phyloP scores from a whole-genome alignment of 2,329 filamentous ascomycete species.

The Cercospora canescens region DNA sequence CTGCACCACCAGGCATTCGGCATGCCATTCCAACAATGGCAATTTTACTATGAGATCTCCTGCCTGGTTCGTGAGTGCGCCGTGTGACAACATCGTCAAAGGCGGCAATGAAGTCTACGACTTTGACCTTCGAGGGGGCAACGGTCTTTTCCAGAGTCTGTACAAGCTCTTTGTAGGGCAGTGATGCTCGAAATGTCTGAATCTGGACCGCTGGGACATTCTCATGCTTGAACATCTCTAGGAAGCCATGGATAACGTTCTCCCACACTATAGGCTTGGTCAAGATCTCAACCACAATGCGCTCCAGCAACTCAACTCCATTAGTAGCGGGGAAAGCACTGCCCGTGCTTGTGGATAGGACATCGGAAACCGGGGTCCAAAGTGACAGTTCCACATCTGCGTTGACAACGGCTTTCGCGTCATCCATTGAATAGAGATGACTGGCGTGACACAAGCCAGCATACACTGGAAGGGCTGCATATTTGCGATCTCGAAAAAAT shows the following conservation, averaged over 20 bases:
- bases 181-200: slow-evolving; percentile 24
- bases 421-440: slow-evolving; percentile 27
- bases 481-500: slow-evolving; percentile 25
- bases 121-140: not conserved
- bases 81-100: not conserved
- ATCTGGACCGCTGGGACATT: slow-evolving; percentile 9
- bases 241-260: slow-evolving; percentile 29
- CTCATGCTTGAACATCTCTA: slow-evolving; percentile 7
- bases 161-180: slow-evolving; percentile 28
- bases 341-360: slow-evolving; percentile 38
- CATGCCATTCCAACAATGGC: slow-evolving; percentile 79
- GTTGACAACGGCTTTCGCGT: not conserved
- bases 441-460: slow-evolving; percentile 34
- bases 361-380: slow-evolving; percentile 27
- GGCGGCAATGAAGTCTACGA: slow-evolving; percentile 5
- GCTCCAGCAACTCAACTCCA: slow-evolving; percentile 24
- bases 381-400: not conserved
- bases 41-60: not conserved
- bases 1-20: slow-evolving; percentile 72
- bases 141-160: slow-evolving; percentile 9
- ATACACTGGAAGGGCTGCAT: slow-evolving; percentile 31
- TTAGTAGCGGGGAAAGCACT: slow-evolving; percentile 30
- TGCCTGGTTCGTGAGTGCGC: not conserved
- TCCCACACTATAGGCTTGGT: slow-evolving; percentile 33
- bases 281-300: slow-evolving; percentile 24